Percentiles rank a stretch among this genome's conserved stretches.
These are phyloP conservation scores for Nigrospora osmanthi DNA, from an alignment of 2,329 filamentous ascomycete genomes.

Conservation along the genomic window DNA sequence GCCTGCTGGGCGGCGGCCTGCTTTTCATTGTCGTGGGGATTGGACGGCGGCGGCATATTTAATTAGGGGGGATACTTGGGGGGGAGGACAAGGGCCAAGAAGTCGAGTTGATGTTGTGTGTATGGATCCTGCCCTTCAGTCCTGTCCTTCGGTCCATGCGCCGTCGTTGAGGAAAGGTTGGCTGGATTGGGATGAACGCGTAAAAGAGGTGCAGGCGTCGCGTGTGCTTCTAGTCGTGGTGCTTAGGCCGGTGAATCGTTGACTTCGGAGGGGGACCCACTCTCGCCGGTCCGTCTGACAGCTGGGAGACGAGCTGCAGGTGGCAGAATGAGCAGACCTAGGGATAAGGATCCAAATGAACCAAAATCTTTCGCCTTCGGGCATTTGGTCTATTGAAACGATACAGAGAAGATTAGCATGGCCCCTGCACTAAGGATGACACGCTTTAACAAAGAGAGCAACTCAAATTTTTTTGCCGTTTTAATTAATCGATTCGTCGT, in stretches of 20 bases:
- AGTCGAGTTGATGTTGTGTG: not conserved
- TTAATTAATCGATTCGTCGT: not conserved
- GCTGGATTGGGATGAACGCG: too few relatives aligned
- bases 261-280: too few relatives aligned
- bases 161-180: too few relatives aligned
- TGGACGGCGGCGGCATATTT: constrained; percentile 25
- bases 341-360: not conserved
- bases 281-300: too few relatives aligned
- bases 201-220: too few relatives aligned
- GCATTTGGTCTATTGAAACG: constrained; percentile 26
- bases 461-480: constrained; percentile 55
- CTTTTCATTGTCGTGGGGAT: constrained; percentile 47
- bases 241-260: too few relatives aligned
- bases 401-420: constrained; percentile 50
- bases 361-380: constrained; percentile 16
- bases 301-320: too few relatives aligned
- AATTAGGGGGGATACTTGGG: constrained; percentile 4
- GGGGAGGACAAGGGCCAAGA: not conserved
- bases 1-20: constrained; percentile 73
- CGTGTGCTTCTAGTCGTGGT: too few relatives aligned
- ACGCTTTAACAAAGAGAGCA: constrained; percentile 74
- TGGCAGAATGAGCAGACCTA: not conserved
- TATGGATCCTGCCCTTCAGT: too few relatives aligned
- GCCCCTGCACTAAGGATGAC: constrained; percentile 90
- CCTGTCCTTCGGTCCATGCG: not conserved